These are phyloP conservation scores for Arctium minus DNA, from an alignment of 129 eudicot species.

Conservation along the genomic window DNA sequence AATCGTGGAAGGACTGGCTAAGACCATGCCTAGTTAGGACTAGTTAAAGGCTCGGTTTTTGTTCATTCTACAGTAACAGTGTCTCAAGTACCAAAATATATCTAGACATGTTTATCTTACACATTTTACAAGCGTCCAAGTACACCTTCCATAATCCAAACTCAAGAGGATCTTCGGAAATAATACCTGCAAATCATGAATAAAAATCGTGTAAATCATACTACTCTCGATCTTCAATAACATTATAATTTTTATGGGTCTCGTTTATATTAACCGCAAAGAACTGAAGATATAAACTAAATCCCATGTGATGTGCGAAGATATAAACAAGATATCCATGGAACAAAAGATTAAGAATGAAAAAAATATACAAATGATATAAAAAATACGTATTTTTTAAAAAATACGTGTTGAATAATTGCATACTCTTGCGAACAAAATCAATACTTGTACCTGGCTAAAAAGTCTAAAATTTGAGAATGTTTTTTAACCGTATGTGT, in stretches of 20 bases:
- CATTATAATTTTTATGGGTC: not conserved
- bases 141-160: not conserved
- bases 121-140: not conserved
- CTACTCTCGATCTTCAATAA: not conserved
- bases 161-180: slow-evolving; percentile 31
- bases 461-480: no score
- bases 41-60: not conserved
- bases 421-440: not conserved
- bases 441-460: no score
- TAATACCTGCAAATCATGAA: slow-evolving; percentile 40
- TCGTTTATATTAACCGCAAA: not conserved
- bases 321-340: not conserved
- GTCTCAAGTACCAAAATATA: not conserved
- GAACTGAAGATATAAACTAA: not conserved
- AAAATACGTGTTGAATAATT: not conserved
- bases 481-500: not conserved
- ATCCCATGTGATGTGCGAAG: not conserved
- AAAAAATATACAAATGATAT: not conserved
- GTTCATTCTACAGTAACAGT: not conserved
- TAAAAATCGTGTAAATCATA: not conserved
- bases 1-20: no score
- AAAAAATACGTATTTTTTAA: not conserved
- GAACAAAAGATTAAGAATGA: not conserved
- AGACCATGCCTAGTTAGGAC: no score
- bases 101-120: not conserved